Base-by-base conservation (phyloP, 805 yeast species). In the Pichia phayaonensis region DNA sequence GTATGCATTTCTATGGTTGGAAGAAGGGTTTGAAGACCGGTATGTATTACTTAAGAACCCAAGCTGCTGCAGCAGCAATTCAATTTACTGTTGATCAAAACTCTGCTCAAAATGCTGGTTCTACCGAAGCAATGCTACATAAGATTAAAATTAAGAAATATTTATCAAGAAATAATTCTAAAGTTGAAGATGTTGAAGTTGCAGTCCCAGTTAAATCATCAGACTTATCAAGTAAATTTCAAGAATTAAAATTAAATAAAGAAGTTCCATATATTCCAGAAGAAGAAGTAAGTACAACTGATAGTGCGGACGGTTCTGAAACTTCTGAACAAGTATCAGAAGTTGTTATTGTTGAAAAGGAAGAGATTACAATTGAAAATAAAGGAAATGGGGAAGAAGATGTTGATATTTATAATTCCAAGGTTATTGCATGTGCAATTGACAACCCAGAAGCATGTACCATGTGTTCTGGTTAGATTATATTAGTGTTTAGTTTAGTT, bases 1-100 rank as follows among this genome's bases (percentile, higher is more conserved):
- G 92, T 54, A 94, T 94, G 97, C 99, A 94, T 70, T 94, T 94
- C 76, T 92, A 94, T 66, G 99, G 98, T 52, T 94, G 99, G 99
- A 88, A 89, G 77, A 89, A 86, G 75, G 99, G 99, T 55, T 80
- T 94, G 68, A 94, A 94, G 79, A 94, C 99, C 22, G 99, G 99
- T 70, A 94, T 94, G 98, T 94, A 94, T 76, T 94, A 94, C 72
- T 75, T 94, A 69, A 86, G 98, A 74, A 92, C 98, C 11, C 96
- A 89, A 76, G 97, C 98, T 57, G 99, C 98, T 36, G 83, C 97
- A 47, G 92, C 96, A 50, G 97, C 98, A 47, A 94, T 94, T 66
- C 97, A 94, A 73, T 94, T 90, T 71, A 86, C 95, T 20, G 84
- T 85, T 51, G 92, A 85, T 63, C 59, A 73, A 60, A 72, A 68